A percentile compares a stretch with the other conserved stretches of the same genome.
These are phyloP conservation scores for Cercospora brassicicola DNA, from an alignment of 2,329 filamentous ascomycete genomes.

Conservation along the genomic window DNA sequence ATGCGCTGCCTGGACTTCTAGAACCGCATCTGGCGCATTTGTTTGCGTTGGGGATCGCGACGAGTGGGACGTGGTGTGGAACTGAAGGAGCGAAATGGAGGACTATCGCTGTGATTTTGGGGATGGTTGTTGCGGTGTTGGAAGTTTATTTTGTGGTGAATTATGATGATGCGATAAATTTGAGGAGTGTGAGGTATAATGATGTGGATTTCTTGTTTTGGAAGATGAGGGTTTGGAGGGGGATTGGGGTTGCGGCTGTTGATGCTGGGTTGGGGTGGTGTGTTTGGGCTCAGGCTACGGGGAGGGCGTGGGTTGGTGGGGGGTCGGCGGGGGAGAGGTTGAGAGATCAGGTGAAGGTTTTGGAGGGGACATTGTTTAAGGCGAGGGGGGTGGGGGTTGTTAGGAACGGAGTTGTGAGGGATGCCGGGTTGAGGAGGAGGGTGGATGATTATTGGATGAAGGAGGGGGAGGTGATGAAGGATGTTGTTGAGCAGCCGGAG, in stretches of 20 bases:
- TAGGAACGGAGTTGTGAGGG: constrained; percentile 75
- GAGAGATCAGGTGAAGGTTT: constrained; percentile 56
- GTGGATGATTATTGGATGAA: constrained; percentile 76
- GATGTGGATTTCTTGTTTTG: constrained; percentile 73
- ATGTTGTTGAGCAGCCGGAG: constrained; percentile 76
- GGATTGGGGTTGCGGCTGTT: constrained; percentile 62
- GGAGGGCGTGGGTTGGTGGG: constrained; percentile 70
- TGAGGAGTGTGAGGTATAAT: constrained; percentile 57
- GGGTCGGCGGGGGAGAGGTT: constrained; percentile 65
- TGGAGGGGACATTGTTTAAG: constrained; percentile 64
- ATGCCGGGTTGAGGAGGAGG: constrained; percentile 66
- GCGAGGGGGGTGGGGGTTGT: constrained; percentile 72
- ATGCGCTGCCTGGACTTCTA: constrained; percentile 71
- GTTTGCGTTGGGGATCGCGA: constrained; percentile 68
- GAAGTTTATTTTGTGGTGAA: constrained; percentile 67
- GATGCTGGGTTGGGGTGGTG: constrained; percentile 64
- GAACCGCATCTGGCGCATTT: constrained; percentile 81
- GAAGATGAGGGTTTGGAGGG: constrained; percentile 64
- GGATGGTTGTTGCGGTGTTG: constrained; percentile 57
- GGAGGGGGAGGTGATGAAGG: constrained; percentile 69
- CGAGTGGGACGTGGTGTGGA: constrained; percentile 66
- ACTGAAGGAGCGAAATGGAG: constrained; percentile 68
- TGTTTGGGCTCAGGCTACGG: constrained; percentile 76
- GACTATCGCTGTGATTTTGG: constrained; percentile 64
- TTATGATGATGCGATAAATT: constrained; percentile 67